Evolutionary conservation across 2,329 filamentous ascomycete species (phyloP), one percentile per base, ranked within the genome.

Genomic region (Colletotrichum theobromicola): DNA sequence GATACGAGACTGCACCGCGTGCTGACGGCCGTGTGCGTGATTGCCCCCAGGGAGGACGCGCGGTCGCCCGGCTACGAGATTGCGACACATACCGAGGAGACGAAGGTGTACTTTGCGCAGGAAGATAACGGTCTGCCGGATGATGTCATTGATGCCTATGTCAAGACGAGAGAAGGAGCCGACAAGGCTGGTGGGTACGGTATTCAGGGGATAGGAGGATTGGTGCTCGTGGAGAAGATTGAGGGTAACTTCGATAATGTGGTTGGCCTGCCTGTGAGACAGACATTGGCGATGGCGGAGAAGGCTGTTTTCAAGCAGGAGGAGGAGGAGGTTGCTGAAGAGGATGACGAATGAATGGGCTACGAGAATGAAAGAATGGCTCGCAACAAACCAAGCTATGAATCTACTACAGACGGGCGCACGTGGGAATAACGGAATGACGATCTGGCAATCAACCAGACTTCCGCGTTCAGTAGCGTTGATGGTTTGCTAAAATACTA

Each of bases 121-220:
- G 90, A 90, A 78, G 79, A 80, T 16, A 86, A 90, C 18, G 90
- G 90, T 5, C 81, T 92, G 74, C 86, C 87, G 16, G 96, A 99
- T 85, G 95, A 98, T 74, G 90, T 98, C 78, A 93, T 98, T 74
- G 87, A 95, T 78, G 90, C 87, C 7, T 96, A 96, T 81, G 93
- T 96, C 72, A 90, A 89, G 80, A 98, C 96, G 26, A 89, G 96
- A 70, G 97, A 99, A 87, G 97, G 97, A 3, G 95, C 92, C 13
- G 97, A 98, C 84, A 99, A 98, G 88, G 97, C 97, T 0, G 97
- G 97, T 3, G 97, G 97, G 0, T 99, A 99, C 84, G 97, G 95
- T 2, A 91, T 99, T 67, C 97, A 99, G 84, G 97, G 96, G 0
- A 87, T 96, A 13, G 97, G 94, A 2, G 93, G 94, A 10, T 92